Percentiles rank a stretch among this genome's conserved stretches.
phyloP scores from a whole-genome alignment of 176 grass and related monocot genomes.

The Oryza punctata region DNA sequence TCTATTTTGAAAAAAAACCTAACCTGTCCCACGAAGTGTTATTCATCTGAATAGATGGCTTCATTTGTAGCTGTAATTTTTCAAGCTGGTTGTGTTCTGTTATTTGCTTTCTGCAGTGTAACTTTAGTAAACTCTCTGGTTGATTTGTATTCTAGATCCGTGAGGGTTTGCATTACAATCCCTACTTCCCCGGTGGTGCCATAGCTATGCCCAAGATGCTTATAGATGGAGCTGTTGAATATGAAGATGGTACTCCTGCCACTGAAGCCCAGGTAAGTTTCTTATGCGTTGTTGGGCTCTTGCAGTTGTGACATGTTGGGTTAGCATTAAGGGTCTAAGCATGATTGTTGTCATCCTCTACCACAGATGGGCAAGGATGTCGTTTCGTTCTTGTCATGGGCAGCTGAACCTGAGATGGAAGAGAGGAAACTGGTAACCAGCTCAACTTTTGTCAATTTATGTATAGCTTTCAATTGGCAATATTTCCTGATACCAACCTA shows the following conservation, averaged over 20 bases:
- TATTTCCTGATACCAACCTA: constrained; percentile 5
- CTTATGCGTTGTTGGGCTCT: neutral
- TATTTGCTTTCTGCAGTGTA: constrained; percentile 8
- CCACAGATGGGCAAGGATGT: constrained; percentile 97
- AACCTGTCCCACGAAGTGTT: neutral
- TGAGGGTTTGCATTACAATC: constrained; percentile 96
- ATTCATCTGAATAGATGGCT: neutral
- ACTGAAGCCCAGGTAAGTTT: constrained; percentile 85
- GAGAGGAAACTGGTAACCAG: constrained; percentile 92
- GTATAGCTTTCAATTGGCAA: neutral
- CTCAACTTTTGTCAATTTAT: neutral
- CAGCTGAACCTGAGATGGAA: constrained; percentile 99
- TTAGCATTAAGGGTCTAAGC: neutral
- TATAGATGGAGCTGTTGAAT: constrained; percentile 90
- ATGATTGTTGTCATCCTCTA: constrained; percentile 20
- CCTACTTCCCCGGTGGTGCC: constrained; percentile 97
- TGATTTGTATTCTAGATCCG: constrained; percentile 70
- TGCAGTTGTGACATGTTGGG: neutral
- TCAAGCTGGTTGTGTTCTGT: neutral
- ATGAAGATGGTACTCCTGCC: constrained; percentile 92
- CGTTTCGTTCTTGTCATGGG: constrained; percentile 91
- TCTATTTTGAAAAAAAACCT: neutral
- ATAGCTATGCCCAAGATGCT: constrained; percentile 99
- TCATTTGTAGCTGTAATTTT: neutral
- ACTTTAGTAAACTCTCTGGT: neutral